Evolutionary conservation across 495 filamentous ascomycete species (phyloP), one percentile per base, ranked within the genome.

Genomic region (Entonaema liquescens): DNA sequence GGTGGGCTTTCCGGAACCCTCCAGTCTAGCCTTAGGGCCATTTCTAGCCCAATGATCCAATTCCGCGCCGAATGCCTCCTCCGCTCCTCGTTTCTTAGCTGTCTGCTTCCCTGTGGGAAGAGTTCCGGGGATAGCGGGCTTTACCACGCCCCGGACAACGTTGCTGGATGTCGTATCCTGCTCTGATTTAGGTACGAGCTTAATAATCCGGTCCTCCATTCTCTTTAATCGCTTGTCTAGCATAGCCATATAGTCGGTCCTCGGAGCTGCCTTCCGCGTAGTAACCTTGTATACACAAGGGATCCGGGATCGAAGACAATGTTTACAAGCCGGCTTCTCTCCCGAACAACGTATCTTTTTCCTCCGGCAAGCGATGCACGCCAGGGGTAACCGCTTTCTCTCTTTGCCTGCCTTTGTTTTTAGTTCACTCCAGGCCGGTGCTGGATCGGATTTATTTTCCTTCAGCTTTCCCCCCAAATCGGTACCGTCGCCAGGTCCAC

Each of bases 211-310:
- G 73, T 99, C 95, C 79, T 99, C 95, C 95, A 99, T 99, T 58
- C 94, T 83, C 82, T 93, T 95, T 63, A 95, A 78, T 61, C 95
- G 84, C 79, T 97, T 96, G 79, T 99, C 95, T 69, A 98, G 80
- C 95, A 97, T 99, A 15, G 95, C 95, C 95, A 98, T 99, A 79
- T 98, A 99, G 78, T 98, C 95, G 15, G 95, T 97, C 62, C 95
- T 86, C 38, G 95, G 95, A n/a, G 94, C 93, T 2, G 94, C 94
- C 78, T 98, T 98, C 67, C 95, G 85, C 9, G 94, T 93, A 0
- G 95, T 97, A 50, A 97, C 92, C 75, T 98, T 98, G 85, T 99
- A 99, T n/a, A 98, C 93, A 77, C 95, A 99, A 5, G 95, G 95
- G 73, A 97, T 97, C 42, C 95, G 88, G 60, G 93, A 97, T 57